Base-by-base conservation (phyloP, 2,329 filamentous ascomycete genomes). In the Aspergillus pseudoterreus region DNA sequence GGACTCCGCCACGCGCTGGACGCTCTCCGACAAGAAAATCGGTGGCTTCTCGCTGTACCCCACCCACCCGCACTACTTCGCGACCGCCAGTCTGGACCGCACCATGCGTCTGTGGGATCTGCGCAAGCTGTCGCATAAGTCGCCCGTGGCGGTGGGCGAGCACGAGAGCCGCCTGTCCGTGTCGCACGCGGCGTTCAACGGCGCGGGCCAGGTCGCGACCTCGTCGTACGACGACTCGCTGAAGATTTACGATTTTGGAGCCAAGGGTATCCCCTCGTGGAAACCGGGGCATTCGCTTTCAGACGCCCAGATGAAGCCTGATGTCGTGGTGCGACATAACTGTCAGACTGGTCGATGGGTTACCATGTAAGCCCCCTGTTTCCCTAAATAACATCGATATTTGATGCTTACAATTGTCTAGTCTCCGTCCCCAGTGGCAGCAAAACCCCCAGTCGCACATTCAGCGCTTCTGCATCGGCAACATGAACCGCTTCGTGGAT, bases 401-500 rank as follows among this genome's bases (percentile, higher is more conserved):
- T 12, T n/a, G 5, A 44, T 41, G 42, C 22, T 22, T 22, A 6
- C 6, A 11, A 30, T 9, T 51, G 32, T 45, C 69, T 22, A 84
- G 82, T 61, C 74, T 87, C 79, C 66, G 95, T 79, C 80, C 94
- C 68, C 90, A 96, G 62, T 99, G 94, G 94, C 94, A 99, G 69
- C 77, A 82, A 30, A 80, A 82, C 43, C 92, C 94, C 0, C 75
- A 80, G 32, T 90, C 94, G 52, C 85, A 86, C 6, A 84, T 95
- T 4, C 86, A 95, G 57, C 90, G 92, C 55, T 91, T 99, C 62
- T 88, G 84, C 21, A 92, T 99, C 51, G 94, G 90, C 1, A 99
- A 97, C 61, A 97, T 97, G 94, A 96, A 95, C 66, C 84, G 94
- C 1, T 97, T 96, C 62, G 90, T 97, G 1, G 94, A 99, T 65